Base-by-base conservation (phyloP, 2,329 filamentous ascomycete genomes). In the Fusarium sp. region DNA sequence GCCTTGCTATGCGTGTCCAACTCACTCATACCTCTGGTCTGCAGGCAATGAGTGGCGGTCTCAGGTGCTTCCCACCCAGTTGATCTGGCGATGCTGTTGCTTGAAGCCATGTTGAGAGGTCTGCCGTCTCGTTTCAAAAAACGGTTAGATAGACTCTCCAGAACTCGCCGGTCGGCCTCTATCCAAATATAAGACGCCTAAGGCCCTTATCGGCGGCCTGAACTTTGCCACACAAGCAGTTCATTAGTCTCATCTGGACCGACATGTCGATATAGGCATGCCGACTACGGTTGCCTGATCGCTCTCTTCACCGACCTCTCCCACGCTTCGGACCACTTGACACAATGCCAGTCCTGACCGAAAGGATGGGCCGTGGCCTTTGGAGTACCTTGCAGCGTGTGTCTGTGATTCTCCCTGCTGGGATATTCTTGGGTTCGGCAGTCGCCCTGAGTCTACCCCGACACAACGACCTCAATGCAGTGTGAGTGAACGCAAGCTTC, bases 371-470 rank as follows among this genome's bases (percentile, higher is more conserved):
- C 30, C 39, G 18, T 57, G 35, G 48, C 30, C 27, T 32, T 35
- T 57, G 66, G 67, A 37, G 35, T 37, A 45, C 30, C 37, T 41
- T 60, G 54, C 56, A 37, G n/a, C 59, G 66, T 68, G 30, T 63
- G 25, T 34, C 58, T 23, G 45, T 45, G 37, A 37, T 72, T 23
- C n/a, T 76, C 43, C 67, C 76, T 25, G 65, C 58, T 23, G 75
- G 76, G 14, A 64, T 65, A 34, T 64, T 78, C 10, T 65, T 68
- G 32, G 75, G 72, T 66, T 56, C 76, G 45, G 64, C 67, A 23
- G 20, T 77, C 23, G 68, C 69, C 18, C 45, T 78, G 32, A 66
- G 25, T 30, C 45, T 74, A 45, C 64, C 73, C 11, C 73, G 59
- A 32, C 54, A 72, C 56, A 62, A 48, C 58, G 52, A 61, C 30